Evolutionary conservation across 768 basidiomycete genomes (phyloP), one percentile per base, ranked within the genome.

Genomic region (Kwoniella sp.): DNA sequence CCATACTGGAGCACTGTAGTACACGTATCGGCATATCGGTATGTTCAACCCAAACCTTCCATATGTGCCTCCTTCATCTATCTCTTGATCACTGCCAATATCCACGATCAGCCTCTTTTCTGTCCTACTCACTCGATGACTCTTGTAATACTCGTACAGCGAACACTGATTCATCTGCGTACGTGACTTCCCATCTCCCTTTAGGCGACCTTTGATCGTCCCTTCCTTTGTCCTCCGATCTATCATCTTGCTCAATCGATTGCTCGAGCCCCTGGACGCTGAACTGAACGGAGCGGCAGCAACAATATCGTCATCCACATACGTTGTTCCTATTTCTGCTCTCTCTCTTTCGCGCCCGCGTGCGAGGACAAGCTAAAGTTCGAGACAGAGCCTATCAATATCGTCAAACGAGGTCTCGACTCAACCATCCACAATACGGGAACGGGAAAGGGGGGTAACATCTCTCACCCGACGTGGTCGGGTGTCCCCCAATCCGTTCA

Each of bases 401-500:
- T 44, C 40, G n/a, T 4, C 40, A 19, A 10, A 10, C 40, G 40
- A 44, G 40, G 40, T 44, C 17, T 44, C 40, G 17, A 44, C 17
- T 3, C 40, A 19, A 19, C 40, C 17, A 3, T 44, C 17, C 10
- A 10, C 40, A 44, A 13, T 13, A 33, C 33, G 17, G 17, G 10
- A 5, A 44, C 40, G 17, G 40, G 40, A 44, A 44, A 19, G 40
- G 52, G 52, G 49, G 52, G 52, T n/a, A 24, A n/a, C n/a, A 17
- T 27, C 17, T 53, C 52, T 30, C 25, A 21, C 52, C 52, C 29
- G 52, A 33, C 52, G 52, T 53, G 52, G 52, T 53, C 52, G 52
- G 29, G 52, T 30, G 17, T 29, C 52, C 52, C 52, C 52, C 52
- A n/a, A n/a, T 33, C 52, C 27, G 17, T 27, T 17, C n/a, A n/a